phyloP scores from a whole-genome alignment of 768 basidiomycete species.

The Coprinellus micaceus region DNA sequence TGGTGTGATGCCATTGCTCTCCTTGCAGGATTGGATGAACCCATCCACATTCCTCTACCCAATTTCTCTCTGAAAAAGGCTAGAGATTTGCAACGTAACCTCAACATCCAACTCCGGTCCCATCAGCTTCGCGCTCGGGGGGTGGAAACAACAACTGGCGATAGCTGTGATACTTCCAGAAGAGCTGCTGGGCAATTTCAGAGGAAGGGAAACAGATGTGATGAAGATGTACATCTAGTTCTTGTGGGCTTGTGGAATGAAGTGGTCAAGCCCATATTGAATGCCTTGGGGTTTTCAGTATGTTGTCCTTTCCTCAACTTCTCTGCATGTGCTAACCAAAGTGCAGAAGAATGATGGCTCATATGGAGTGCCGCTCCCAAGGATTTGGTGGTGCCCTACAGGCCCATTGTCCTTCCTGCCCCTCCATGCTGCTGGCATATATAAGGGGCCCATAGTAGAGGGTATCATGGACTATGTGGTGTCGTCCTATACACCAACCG shows the following conservation, averaged over 20 bases:
- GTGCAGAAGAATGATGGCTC: not conserved
- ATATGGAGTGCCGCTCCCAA: not conserved
- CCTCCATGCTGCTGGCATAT: constrained; percentile 6
- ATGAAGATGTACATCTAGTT: not conserved
- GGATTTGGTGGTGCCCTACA: constrained; percentile 14
- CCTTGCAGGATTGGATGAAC: not conserved
- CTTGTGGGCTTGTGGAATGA: not conserved
- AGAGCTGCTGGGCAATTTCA: no score
- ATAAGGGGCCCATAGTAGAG: not conserved
- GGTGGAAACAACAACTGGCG: not conserved
- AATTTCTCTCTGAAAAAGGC: not conserved
- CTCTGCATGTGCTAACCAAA: not conserved
- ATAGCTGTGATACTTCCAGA: no score
- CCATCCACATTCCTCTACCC: constrained; percentile 12
- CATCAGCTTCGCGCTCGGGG: not conserved
- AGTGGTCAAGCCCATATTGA: constrained; percentile 9
- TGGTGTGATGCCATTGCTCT: constrained; percentile 23
- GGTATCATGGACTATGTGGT: not conserved
- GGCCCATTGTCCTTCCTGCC: constrained; percentile 12
- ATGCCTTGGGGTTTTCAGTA: constrained; percentile 4
- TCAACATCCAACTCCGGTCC: not conserved
- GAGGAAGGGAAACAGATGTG: not conserved
- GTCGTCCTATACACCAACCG: not conserved
- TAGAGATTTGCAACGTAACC: not conserved
- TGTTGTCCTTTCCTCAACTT: not conserved